Evolutionary conservation across 371 early-diverging fungal species (phyloP).

Genomic region (Haplosporangium sp.): DNA sequence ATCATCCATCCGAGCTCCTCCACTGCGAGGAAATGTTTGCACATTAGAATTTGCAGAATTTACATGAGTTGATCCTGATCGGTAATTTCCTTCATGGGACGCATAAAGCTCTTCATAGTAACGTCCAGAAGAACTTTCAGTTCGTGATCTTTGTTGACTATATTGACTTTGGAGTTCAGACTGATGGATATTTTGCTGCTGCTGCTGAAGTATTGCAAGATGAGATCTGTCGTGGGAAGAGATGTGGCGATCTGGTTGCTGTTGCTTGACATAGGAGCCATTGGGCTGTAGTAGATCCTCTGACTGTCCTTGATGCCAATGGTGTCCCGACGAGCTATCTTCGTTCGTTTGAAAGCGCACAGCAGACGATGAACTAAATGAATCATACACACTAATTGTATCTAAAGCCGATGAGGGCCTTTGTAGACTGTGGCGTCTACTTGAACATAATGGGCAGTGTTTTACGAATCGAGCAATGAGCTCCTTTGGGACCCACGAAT

Average conservation of each 20-base stretch:
- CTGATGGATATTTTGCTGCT: conserved; percentile 12
- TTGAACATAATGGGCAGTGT: conserved; percentile 66
- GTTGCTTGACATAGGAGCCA: not conserved
- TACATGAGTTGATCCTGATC: not conserved
- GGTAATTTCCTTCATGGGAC: not conserved
- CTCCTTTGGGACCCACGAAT: conserved; percentile 73
- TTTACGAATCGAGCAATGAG: conserved; percentile 69
- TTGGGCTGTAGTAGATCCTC: not conserved
- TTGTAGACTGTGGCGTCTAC: conserved; percentile 40
- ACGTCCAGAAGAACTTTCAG: conserved; percentile 1
- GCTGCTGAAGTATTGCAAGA: not conserved
- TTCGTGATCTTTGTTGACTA: conserved; percentile 10
- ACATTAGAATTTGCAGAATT: not conserved
- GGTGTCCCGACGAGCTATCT: not conserved
- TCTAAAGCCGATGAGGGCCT: conserved; percentile 24
- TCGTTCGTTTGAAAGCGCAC: not conserved
- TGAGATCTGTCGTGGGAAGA: conserved; percentile 4
- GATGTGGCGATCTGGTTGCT: not conserved
- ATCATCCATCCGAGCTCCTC: not conserved
- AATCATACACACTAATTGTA: not conserved
- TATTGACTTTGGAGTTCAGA: conserved; percentile 11
- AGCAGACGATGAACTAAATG: conserved; percentile 3
- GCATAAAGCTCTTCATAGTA: not conserved
- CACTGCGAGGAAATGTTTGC: not conserved
- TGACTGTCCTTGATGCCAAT: conserved; percentile 3